Evolutionary conservation across 2,329 filamentous ascomycete species (phyloP), one percentile per base, ranked within the genome.

Genomic region (Scedosporium boydii): DNA sequence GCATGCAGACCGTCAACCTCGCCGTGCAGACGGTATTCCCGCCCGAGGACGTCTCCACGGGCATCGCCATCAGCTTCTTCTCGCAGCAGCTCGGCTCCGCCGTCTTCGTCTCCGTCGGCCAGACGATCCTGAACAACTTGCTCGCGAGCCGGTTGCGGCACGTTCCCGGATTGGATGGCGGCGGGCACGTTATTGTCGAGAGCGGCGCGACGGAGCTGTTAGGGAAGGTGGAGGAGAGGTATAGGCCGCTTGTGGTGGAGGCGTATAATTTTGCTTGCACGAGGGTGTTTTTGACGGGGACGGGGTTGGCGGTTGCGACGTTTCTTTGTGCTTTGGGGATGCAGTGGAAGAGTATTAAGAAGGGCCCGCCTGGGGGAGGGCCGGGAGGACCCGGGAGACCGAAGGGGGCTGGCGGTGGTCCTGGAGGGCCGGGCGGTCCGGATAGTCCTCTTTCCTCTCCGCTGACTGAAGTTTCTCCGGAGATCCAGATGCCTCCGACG

Each of bases 261-360:
- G 87, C 86, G 0, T 91, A 91, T 75, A 90, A 90, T 70, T 73
- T 77, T 53, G 82, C 86, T 0, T 76, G 88, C 44, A 84, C 81
- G 0, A 75, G 82, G 63, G 84, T 86, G 3, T 91, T 88, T 69
- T 80, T 88, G 63, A 82, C 86, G 1, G 79, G 79, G 3, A 75
- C 87, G 60, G 87, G 81, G 0, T 73, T 88, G 64, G 78, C 81
- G 0, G 72, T 79, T 5, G 69, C 82, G 1, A 82, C 82, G 10
- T 75, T 89, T 6, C n/a, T 87, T 9, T 84, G 81, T 6, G 79
- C 83, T 0, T 68, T 82, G 2, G 80, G 79, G 23, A 80, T 90
- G 66, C 81, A 89, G 71, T 90, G 87, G 87, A 84, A 78, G 70
- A 86, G 77, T 66, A 85, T 90, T 68, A 89, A 89, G 77, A 84